These are phyloP conservation scores for Cytospora schulzeri DNA, from an alignment of 2,329 filamentous ascomycete species.

Conservation along the genomic window DNA sequence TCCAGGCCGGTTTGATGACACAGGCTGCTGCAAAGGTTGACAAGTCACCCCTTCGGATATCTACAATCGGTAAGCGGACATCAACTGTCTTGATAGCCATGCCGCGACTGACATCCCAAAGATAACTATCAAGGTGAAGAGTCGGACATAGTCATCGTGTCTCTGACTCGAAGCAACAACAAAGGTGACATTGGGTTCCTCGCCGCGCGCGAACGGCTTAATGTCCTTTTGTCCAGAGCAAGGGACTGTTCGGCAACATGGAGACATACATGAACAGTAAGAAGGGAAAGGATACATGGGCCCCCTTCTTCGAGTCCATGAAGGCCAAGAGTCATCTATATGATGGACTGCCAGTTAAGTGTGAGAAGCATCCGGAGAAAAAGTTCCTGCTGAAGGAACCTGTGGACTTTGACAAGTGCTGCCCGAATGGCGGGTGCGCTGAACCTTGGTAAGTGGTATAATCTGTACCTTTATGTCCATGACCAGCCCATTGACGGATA, in stretches of 20 bases:
- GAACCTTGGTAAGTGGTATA: conserved; percentile 58
- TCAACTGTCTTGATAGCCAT: not conserved
- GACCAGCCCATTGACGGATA: not conserved
- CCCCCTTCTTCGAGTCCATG: conserved; percentile 57
- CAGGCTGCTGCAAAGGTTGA: conserved; percentile 51
- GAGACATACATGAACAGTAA: conserved; percentile 64
- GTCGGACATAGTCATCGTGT: conserved; percentile 69
- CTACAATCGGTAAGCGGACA: conserved; percentile 64
- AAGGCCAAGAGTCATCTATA: conserved; percentile 54
- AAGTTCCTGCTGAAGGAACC: conserved; percentile 49
- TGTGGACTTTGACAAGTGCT: conserved; percentile 61
- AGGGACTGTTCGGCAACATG: conserved; percentile 67
- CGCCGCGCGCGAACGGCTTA: conserved; percentile 64
- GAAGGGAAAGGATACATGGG: conserved; percentile 62
- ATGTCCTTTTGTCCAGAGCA: conserved; percentile 70
- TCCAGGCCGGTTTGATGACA: conserved; percentile 63
- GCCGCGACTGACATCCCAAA: conserved; percentile 34
- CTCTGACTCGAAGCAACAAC: conserved; percentile 67
- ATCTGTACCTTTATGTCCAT: not conserved
- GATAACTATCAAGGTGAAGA: conserved; percentile 83
- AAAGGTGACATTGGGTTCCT: conserved; percentile 72
- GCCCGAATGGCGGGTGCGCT: conserved; percentile 71
- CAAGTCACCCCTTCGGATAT: conserved; percentile 60
- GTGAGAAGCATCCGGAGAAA: conserved; percentile 59
- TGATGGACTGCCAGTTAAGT: conserved; percentile 62